Base-by-base conservation (phyloP, 768 basidiomycete species). In the Hortiboletus flavorubellus region DNA sequence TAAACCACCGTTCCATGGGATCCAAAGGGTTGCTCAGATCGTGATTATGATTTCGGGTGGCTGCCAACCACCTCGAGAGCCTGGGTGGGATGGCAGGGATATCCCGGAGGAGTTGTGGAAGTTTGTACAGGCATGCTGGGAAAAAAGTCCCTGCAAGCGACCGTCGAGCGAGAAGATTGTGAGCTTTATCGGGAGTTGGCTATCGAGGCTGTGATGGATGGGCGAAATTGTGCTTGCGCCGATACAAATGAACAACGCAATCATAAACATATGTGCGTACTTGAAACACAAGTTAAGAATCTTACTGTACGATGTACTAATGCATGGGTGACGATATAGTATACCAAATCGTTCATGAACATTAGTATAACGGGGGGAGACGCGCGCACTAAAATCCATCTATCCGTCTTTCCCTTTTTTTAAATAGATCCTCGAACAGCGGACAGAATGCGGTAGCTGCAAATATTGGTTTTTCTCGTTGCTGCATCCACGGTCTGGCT, bases 91-190 rank as follows among this genome's bases (percentile, higher is more conserved):
- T 53, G 66, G 69, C 16, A 23, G n/a, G 6, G 53, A 1, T 18
- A 68, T 71, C 21, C 57, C 67, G 1, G 56, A 68, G 2, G 49
- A 12, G 35, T 23, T 68, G 26, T 68, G 67, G 67, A 5, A 37
- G 4, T 68, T 68, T 16, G 29, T 71, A 1, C 8, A 62, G 49
- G 2, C 30, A 16, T 71, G 67, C 41, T 68, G 69, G 69, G 44
- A 35, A 26, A 12, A 1, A 14, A 55, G 9, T 31, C 52, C 62
- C 5, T 21, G 9, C 11, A 6, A 60, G 14, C 62, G 69, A 8
- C 67, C 69, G 14, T 50, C 58, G 8, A 60, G 55, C 49, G 8
- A 23, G 10, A 1, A 53, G 0, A 51, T 71, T 15, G 39, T 60
- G 11, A 0, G 2, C 10, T 68, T 71, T 45, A 59, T 68, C 44